phyloP scores from a whole-genome alignment of 768 basidiomycete genomes.

The Mycena polygramma region DNA sequence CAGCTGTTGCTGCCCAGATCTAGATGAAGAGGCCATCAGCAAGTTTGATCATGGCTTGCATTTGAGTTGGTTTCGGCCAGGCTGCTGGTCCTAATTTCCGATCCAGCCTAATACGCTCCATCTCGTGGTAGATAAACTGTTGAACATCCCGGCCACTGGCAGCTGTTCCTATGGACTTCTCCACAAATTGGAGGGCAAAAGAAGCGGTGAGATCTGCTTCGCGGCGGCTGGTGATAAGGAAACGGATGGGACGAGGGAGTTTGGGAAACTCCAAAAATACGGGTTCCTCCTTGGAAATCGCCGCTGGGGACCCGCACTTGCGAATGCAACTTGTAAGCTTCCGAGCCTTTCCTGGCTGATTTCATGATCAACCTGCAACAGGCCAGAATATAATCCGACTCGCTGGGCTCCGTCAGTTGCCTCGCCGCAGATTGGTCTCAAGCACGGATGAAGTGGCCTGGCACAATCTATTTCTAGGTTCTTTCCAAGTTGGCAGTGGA shows the following conservation, averaged over 20 bases:
- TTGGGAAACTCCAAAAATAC: constrained; percentile 7
- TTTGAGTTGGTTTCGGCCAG: not conserved
- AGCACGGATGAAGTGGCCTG: too few relatives aligned
- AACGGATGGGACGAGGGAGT: not conserved
- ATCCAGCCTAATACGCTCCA: not conserved
- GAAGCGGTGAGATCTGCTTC: not conserved
- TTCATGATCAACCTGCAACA: too few relatives aligned
- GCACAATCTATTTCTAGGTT: too few relatives aligned
- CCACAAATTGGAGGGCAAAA: not conserved
- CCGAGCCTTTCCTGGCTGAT: too few relatives aligned
- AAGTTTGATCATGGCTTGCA: not conserved
- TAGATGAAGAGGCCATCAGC: not conserved
- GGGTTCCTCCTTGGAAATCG: constrained; percentile 29
- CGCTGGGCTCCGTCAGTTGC: too few relatives aligned
- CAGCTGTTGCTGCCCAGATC: not conserved
- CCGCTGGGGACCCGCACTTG: constrained; percentile 20
- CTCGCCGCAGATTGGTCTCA: too few relatives aligned
- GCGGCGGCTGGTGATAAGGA: not conserved
- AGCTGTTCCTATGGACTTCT: not conserved
- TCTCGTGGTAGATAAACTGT: not conserved
- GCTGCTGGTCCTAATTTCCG: not conserved
- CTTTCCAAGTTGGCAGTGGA: too few relatives aligned
- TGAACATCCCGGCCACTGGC: not conserved
- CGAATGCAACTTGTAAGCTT: too few relatives aligned
- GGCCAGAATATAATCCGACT: too few relatives aligned